A percentile compares a stretch with the other conserved stretches of the same genome.
phyloP scores from a whole-genome alignment of 2,329 filamentous ascomycete species.

The Colletotrichum liaoningense region DNA sequence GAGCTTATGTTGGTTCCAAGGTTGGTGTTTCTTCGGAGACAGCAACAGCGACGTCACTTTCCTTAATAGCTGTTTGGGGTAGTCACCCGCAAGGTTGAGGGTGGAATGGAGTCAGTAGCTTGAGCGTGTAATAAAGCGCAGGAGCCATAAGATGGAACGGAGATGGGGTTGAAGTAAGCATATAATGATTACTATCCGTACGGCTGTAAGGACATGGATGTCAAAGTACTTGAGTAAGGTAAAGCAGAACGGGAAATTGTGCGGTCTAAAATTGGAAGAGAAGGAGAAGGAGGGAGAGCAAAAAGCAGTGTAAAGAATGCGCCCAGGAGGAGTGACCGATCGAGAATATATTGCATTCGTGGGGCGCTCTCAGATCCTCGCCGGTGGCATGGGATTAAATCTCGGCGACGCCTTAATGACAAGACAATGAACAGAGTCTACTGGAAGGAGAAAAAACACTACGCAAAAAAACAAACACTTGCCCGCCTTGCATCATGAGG shows the following conservation, averaged over 20 bases:
- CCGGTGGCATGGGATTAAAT: not conserved
- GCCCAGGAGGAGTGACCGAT: not conserved
- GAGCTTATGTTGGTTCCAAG: not conserved
- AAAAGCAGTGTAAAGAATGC: not conserved
- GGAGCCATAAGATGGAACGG: not conserved
- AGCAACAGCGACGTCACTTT: not conserved
- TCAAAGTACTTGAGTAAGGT: not conserved
- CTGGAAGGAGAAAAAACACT: not conserved
- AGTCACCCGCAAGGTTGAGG: not conserved
- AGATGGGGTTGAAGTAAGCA: not conserved
- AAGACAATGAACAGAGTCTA: not conserved
- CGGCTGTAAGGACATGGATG: not conserved
- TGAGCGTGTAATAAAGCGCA: constrained; percentile 1
- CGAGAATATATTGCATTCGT: not conserved
- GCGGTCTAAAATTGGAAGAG: not conserved
- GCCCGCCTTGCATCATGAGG: constrained; percentile 11
- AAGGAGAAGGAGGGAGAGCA: not conserved
- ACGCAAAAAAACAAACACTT: not conserved
- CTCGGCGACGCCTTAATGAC: constrained; percentile 1
- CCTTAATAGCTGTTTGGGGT: not conserved
- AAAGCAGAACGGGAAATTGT: not conserved
- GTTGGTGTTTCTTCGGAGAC: not conserved
- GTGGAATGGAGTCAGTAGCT: not conserved
- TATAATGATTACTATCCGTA: not conserved
- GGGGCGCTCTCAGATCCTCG: constrained; percentile 2